Evolutionary conservation across 2,329 filamentous ascomycete species (phyloP).

Genomic region (Fusarium beomiforme): DNA sequence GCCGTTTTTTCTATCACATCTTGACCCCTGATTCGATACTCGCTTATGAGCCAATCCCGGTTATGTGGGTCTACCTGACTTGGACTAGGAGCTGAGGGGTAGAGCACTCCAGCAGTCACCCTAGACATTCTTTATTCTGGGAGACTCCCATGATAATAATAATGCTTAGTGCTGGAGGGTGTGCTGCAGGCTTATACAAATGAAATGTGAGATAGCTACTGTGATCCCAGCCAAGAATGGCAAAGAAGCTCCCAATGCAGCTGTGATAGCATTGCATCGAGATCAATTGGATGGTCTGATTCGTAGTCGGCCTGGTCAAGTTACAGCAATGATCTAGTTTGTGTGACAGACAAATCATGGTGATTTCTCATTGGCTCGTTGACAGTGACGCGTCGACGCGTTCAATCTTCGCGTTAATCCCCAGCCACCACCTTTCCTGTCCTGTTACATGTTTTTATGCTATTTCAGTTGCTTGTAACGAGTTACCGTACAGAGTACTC

Average conservation of each 20-base stretch:
- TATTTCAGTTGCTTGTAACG: background rate
- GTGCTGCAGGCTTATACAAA: slow-evolving; percentile 3
- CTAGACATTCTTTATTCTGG: slow-evolving; percentile 27
- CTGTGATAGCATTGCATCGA: background rate
- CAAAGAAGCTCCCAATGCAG: background rate
- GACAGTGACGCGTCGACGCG: slow-evolving; percentile 23
- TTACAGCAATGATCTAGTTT: slow-evolving; percentile 1
- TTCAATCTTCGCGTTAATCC: slow-evolving; percentile 17
- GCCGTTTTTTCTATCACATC: slow-evolving; percentile 1
- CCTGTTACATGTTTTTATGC: background rate
- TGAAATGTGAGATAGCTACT: background rate
- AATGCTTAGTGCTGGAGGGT: background rate
- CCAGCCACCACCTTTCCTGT: slow-evolving; percentile 17
- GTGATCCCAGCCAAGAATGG: background rate
- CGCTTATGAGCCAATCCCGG: slow-evolving; percentile 1
- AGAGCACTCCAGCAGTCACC: slow-evolving; percentile 16
- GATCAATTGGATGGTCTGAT: slow-evolving; percentile 12
- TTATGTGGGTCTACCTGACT: background rate
- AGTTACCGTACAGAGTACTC: background rate
- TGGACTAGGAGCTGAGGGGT: background rate
- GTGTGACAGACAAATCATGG: background rate
- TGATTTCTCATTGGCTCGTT: slow-evolving; percentile 8
- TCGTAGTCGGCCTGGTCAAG: background rate
- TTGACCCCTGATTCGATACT: slow-evolving; percentile 11
- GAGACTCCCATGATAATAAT: slow-evolving; percentile 1